Conservation (phyloP, 192 early-diverging fungal genomes). For the Chytriomyces hyalinus region DNA sequence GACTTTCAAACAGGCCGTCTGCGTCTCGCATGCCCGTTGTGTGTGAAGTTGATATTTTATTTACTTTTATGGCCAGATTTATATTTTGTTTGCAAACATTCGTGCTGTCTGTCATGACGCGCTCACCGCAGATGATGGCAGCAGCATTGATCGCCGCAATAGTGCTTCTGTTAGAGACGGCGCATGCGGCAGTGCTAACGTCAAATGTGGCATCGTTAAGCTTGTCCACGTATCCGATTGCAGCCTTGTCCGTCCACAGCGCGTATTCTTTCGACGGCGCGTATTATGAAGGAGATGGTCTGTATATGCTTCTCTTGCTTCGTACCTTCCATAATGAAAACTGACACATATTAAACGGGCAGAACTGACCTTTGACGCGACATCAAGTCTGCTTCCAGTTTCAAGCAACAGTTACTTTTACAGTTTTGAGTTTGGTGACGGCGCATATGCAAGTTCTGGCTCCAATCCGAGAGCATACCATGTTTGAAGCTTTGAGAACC, state of each 20-base stretch:
- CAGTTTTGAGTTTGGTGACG: constrained; percentile 30
- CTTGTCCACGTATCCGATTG: background rate
- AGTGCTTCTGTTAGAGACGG: background rate
- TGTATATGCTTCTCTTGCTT: background rate
- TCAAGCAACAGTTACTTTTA: background rate
- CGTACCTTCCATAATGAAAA: background rate
- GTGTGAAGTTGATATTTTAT: too few species aligned
- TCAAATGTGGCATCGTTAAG: background rate
- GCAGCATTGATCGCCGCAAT: too few species aligned
- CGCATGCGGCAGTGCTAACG: background rate
- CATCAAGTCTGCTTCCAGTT: constrained; percentile 1
- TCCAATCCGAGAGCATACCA: background rate
- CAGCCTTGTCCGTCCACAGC: background rate
- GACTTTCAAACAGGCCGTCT: constrained; percentile 52
- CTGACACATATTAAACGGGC: background rate
- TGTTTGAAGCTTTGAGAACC: background rate
- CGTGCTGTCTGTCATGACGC: too few species aligned
- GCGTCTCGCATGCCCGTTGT: constrained; percentile 35
- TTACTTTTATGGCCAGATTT: too few species aligned
- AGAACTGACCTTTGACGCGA: constrained; percentile 30
- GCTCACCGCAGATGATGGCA: too few species aligned
- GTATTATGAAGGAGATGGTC: background rate
- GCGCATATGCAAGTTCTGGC: background rate
- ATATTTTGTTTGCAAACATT: too few species aligned
- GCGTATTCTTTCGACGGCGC: background rate